Conservation (phyloP, 108 stramenopile species). For the Hondaea fermentalgiana region DNA sequence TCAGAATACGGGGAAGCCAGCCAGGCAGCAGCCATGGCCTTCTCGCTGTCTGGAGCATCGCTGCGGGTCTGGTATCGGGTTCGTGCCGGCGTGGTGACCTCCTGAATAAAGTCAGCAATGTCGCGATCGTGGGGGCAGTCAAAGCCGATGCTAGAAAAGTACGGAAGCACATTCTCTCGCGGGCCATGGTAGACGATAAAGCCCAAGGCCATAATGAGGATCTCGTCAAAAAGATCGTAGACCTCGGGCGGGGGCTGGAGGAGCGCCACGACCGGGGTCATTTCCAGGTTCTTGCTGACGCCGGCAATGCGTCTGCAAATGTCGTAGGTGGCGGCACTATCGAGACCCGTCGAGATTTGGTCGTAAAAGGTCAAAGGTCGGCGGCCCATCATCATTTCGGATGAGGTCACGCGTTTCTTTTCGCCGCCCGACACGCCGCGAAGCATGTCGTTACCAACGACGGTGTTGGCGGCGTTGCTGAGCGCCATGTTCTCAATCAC, state of each 20-base stretch:
- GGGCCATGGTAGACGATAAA: conserved; percentile 68
- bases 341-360: conserved; percentile 68
- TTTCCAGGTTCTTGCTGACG: conserved; percentile 22
- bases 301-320: conserved; percentile 50
- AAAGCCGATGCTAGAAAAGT: conserved; percentile 63
- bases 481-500: conserved; percentile 50
- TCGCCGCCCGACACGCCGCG: conserved; percentile 79
- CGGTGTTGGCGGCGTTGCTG: conserved; percentile 30
- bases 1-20: background rate
- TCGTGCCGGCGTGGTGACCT: conserved; percentile 23
- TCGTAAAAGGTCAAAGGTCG: conserved; percentile 46
- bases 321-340: conserved; percentile 66
- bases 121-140: conserved; percentile 62
- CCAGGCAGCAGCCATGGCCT: background rate
- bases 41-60: background rate
- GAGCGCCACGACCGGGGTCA: conserved; percentile 56
- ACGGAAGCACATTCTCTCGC: conserved; percentile 48
- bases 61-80: background rate
- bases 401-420: conserved; percentile 70
- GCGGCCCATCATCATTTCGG: conserved; percentile 57
- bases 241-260: conserved; percentile 82
- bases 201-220: conserved; percentile 69
- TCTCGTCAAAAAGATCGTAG: conserved; percentile 77
- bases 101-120: conserved; percentile 58
- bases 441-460: conserved; percentile 53